Conservation (phyloP, 108 stramenopile genomes). For the Cyclotella sp. region DNA sequence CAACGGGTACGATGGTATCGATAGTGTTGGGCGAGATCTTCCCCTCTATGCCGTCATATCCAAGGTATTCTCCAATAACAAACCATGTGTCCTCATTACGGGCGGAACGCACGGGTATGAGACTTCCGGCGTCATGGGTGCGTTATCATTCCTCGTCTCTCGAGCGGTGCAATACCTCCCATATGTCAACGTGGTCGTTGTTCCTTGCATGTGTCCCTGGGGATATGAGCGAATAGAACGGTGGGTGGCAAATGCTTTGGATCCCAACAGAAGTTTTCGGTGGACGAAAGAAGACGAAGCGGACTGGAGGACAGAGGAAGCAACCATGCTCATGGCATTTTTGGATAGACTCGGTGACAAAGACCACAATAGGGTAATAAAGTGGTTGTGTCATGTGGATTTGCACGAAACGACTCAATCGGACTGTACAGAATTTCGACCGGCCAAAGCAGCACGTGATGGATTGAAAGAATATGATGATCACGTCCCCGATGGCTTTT, state of each 20-base stretch:
- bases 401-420: conserved; percentile 86
- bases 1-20: no score
- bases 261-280: conserved; percentile 69
- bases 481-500: conserved; percentile 63
- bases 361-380: conserved; percentile 2
- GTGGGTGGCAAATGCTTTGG: conserved; percentile 51
- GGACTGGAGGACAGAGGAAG: conserved; percentile 25
- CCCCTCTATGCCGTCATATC: conserved; percentile 54
- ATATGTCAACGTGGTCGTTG: conserved; percentile 49
- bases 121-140: conserved; percentile 77
- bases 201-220: conserved; percentile 29
- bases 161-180: conserved; percentile 33
- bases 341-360: conserved; percentile 17
- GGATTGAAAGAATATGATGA: conserved; percentile 46
- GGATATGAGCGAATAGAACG: conserved; percentile 42
- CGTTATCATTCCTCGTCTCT: conserved; percentile 58
- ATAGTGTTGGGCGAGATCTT: conserved; percentile 23
- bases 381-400: conserved; percentile 65
- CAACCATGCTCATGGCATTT: conserved; percentile 15
- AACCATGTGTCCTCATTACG: conserved; percentile 61
- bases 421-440: conserved; percentile 74
- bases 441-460: conserved; percentile 65
- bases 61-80: conserved; percentile 31
- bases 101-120: conserved; percentile 88
- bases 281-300: neutral